These are phyloP conservation scores for Saccharomyces hybrid DNA, from an alignment of 1,139 yeast species.

Conservation along the genomic window DNA sequence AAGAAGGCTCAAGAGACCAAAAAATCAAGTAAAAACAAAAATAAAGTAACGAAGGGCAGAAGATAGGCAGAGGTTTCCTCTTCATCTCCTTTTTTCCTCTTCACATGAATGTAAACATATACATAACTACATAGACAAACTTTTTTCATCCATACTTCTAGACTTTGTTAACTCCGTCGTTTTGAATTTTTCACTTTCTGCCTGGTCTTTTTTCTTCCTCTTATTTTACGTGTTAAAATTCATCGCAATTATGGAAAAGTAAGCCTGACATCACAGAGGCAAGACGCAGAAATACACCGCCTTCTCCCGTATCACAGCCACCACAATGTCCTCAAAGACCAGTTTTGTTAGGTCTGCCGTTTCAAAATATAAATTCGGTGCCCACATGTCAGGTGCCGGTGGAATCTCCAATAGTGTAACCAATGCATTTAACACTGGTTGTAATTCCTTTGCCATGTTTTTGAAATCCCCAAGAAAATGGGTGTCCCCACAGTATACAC, in stretches of 20 bases:
- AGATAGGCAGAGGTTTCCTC: not conserved
- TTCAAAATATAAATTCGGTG: constrained; percentile 57
- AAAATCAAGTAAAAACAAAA: constrained; percentile 31
- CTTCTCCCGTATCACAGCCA: not conserved
- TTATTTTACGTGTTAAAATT: not conserved
- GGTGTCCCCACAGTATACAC: constrained; percentile 71
- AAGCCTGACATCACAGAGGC: not conserved
- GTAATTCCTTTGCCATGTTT: constrained; percentile 83
- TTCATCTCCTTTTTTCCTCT: not conserved
- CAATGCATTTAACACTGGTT: constrained; percentile 70
- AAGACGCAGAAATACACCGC: not conserved
- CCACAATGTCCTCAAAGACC: constrained; percentile 12
- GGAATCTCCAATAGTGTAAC: constrained; percentile 67
- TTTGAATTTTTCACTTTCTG: not conserved
- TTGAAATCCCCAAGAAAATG: constrained; percentile 86
- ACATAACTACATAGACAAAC: not conserved
- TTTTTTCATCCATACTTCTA: not conserved
- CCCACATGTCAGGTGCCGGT: constrained; percentile 70
- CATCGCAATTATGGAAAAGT: not conserved
- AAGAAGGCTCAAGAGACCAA: constrained; percentile 37
- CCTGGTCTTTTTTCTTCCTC: not conserved
- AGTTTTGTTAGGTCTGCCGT: constrained; percentile 31
- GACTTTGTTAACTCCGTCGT: not conserved
- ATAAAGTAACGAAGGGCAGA: constrained; percentile 21
- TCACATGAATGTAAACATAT: not conserved